phyloP scores from a whole-genome alignment of 306 rosid species.

The Macrotyloma uniflorum region DNA sequence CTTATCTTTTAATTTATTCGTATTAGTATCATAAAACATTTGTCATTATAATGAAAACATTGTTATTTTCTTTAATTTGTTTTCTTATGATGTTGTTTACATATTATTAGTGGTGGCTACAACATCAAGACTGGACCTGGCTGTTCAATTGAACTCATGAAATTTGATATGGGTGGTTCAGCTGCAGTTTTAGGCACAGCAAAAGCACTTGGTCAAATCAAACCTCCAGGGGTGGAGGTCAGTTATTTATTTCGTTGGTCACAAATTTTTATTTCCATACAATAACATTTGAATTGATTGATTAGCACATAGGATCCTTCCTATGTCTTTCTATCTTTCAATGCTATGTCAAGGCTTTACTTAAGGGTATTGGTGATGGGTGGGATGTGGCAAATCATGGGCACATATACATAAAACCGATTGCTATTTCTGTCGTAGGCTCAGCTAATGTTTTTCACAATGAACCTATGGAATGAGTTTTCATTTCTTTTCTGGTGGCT shows the following conservation, averaged over 20 bases:
- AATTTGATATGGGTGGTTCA: slow-evolving; percentile 97
- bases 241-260: slow-evolving; percentile 36
- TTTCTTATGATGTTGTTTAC: slow-evolving; percentile 18
- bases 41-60: background rate
- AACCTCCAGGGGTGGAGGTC: slow-evolving; percentile 97
- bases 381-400: slow-evolving; percentile 7
- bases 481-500: slow-evolving; percentile 21
- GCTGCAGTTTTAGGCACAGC: slow-evolving; percentile 99
- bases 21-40: background rate
- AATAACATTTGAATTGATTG: background rate
- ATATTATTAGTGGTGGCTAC: slow-evolving; percentile 88
- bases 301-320: background rate
- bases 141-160: slow-evolving; percentile 88
- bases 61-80: background rate
- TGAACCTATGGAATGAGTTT: slow-evolving; percentile 26
- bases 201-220: slow-evolving; percentile 94
- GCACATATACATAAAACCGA: background rate
- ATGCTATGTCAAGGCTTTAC: slow-evolving; percentile 15
- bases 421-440: background rate
- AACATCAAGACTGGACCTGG: slow-evolving; percentile 99
- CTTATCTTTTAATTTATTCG: background rate
- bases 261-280: background rate
- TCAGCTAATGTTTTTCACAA: slow-evolving; percentile 1
- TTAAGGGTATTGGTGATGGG: background rate
- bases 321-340: slow-evolving; percentile 8